Evolutionary conservation across 192 early-diverging fungal species (phyloP), one percentile per base, ranked within the genome.

Genomic region (Coemansia sp.): DNA sequence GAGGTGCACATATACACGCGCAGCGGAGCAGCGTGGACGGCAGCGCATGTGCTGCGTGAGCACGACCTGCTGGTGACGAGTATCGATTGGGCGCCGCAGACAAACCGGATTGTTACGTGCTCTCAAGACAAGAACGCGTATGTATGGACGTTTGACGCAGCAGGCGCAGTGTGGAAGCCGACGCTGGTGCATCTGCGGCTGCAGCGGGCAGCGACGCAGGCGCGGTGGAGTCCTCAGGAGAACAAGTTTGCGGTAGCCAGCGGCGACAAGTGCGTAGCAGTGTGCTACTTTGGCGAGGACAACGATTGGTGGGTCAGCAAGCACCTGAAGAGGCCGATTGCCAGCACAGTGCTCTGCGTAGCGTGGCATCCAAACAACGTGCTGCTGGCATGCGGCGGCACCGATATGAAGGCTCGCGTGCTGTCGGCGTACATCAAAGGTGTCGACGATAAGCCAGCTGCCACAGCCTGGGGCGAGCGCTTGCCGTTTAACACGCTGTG

Each of bases 91-190:
- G 94, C 97, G 19, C 93, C 93, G 62, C 86, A 88, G 56, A 90
- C 95, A 47, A 97, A 98, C 85, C 85, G 90, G 25, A 92, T 98
- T 39, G 97, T 98, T 11, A 92, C 94, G 35, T 96, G 95, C 82
- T 96, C 94, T 43, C 97, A 98, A 83, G 97, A 98, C 82, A 87
- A 95, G 62, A 98, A 98, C 69, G 95, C 95, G 21, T 98, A 98
- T 73, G 97, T 98, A 38, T 98, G 97, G 97, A 90, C 85, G 25
- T 76, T 88, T 22, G 93, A 95, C 60, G 60, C 66, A 2, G 66
- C 68, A 17, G 62, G 64, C 27, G 60, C 69, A 41, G 65, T 69
- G 14, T 99, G 97, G 97, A 91, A 91, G 67, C 94, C 93, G 21
- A 90, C 88, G 29, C 82, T 98, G 17, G 97, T 98, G 17, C 86